These are phyloP conservation scores for Penicillium expansum DNA, from an alignment of 2,329 filamentous ascomycete genomes.

Conservation along the genomic window DNA sequence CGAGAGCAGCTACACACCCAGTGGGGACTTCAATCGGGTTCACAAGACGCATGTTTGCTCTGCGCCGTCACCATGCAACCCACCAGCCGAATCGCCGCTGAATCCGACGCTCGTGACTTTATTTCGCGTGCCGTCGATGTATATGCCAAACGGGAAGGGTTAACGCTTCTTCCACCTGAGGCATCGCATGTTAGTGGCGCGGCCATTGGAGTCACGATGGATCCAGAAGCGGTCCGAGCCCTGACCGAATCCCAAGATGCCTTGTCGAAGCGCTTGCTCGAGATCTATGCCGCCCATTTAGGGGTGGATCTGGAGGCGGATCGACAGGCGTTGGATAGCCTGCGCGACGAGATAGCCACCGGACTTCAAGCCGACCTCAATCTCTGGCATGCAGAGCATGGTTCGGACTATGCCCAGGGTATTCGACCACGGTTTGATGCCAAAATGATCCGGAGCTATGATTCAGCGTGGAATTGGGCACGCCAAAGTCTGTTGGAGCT, in stretches of 20 bases:
- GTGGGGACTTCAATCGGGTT: slow-evolving; percentile 82
- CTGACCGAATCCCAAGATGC: slow-evolving; percentile 94
- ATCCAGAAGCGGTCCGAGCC: slow-evolving; percentile 92
- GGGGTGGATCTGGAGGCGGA: slow-evolving; percentile 94
- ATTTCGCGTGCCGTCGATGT: slow-evolving; percentile 85
- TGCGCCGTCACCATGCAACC: slow-evolving; percentile 93
- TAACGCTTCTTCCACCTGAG: slow-evolving; percentile 74
- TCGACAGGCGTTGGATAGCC: slow-evolving; percentile 84
- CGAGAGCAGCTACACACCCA: slow-evolving; percentile 91
- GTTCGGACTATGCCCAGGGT: slow-evolving; percentile 90
- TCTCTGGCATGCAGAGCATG: slow-evolving; percentile 91
- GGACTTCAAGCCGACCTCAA: slow-evolving; percentile 90
- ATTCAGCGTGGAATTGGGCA: slow-evolving; percentile 99
- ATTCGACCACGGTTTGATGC: slow-evolving; percentile 95
- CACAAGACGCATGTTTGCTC: slow-evolving; percentile 87
- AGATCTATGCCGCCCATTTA: slow-evolving; percentile 89
- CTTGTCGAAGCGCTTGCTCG: slow-evolving; percentile 96
- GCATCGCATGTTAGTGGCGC: slow-evolving; percentile 70
- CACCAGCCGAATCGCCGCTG: slow-evolving; percentile 78
- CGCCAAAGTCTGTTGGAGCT: slow-evolving; percentile 60
- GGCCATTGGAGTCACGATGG: slow-evolving; percentile 91
- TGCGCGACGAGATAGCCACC: slow-evolving; percentile 73
- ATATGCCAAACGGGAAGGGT: slow-evolving; percentile 78
- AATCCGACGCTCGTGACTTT: slow-evolving; percentile 87
- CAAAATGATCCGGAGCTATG: slow-evolving; percentile 92